Conservation (phyloP, 140 eudicot species). For the Stevia rebaudiana region DNA sequence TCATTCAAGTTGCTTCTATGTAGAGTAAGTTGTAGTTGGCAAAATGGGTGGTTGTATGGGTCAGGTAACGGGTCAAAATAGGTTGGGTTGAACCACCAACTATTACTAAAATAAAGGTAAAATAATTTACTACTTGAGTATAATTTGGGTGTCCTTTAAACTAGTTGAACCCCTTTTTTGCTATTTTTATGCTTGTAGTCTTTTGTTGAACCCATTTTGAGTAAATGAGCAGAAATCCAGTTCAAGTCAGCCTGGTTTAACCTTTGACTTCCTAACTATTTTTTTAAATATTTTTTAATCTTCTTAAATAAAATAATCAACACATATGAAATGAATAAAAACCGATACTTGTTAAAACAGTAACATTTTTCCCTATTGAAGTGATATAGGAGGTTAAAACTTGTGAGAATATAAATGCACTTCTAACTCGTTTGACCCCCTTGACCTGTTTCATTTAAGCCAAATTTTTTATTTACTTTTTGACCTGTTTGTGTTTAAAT, state of each 20-base stretch:
- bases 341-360: background rate
- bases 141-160: background rate
- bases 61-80: background rate
- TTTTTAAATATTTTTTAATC: too few species aligned
- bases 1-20: background rate
- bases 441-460: background rate
- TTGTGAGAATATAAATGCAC: background rate
- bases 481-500: background rate
- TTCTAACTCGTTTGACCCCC: background rate
- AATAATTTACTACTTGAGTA: background rate
- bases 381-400: background rate
- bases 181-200: background rate
- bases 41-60: background rate
- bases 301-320: background rate
- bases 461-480: background rate
- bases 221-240: background rate
- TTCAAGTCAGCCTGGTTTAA: background rate
- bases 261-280: background rate
- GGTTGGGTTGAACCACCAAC: background rate
- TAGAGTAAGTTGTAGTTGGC: background rate
- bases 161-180: background rate
- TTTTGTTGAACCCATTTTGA: background rate
- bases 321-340: background rate
- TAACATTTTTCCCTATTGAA: background rate
- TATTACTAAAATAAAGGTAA: background rate